phyloP scores from a whole-genome alignment of 2,329 filamentous ascomycete genomes.

The Sporothrix mexicana region DNA sequence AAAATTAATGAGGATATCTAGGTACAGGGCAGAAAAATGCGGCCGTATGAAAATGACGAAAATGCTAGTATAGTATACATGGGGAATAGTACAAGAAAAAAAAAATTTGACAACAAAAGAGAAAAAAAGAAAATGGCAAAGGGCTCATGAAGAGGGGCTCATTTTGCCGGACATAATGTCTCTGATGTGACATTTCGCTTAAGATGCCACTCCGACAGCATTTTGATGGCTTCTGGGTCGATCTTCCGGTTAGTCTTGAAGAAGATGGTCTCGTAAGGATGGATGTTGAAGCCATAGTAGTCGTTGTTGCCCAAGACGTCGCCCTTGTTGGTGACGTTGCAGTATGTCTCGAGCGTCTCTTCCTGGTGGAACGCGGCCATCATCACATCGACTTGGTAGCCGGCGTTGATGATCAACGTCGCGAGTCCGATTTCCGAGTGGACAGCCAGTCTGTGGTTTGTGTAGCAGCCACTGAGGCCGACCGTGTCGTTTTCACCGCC shows the following conservation, averaged over 20 bases:
- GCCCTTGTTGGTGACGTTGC: constrained; percentile 37
- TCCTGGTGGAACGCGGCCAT: constrained; percentile 43
- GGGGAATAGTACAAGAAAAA: too few relatives aligned
- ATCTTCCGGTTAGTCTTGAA: constrained; percentile 46
- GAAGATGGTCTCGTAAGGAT: constrained; percentile 50
- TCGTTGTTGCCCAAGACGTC: constrained; percentile 37
- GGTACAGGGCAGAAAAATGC: too few relatives aligned
- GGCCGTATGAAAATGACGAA: too few relatives aligned
- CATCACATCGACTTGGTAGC: constrained; percentile 46
- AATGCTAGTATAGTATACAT: too few relatives aligned
- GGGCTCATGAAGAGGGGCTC: background rate
- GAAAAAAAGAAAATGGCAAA: too few relatives aligned
- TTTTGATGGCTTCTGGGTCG: constrained; percentile 41
- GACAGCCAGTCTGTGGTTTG: constrained; percentile 41
- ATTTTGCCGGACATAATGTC: constrained; percentile 4
- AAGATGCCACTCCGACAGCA: constrained; percentile 45
- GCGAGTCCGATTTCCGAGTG: constrained; percentile 46
- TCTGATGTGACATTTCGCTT: constrained; percentile 3
- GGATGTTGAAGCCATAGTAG: constrained; percentile 46
- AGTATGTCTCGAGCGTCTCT: constrained; percentile 32
- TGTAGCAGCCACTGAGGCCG: constrained; percentile 44
- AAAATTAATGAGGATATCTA: too few relatives aligned
- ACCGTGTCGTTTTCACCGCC: constrained; percentile 41
- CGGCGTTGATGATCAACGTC: constrained; percentile 40
- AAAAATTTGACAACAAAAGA: background rate